A percentile compares a stretch with the other conserved stretches of the same genome.
These are phyloP conservation scores for Kernera saxatilis DNA, from an alignment of 345 rosid genomes.

Conservation along the genomic window DNA sequence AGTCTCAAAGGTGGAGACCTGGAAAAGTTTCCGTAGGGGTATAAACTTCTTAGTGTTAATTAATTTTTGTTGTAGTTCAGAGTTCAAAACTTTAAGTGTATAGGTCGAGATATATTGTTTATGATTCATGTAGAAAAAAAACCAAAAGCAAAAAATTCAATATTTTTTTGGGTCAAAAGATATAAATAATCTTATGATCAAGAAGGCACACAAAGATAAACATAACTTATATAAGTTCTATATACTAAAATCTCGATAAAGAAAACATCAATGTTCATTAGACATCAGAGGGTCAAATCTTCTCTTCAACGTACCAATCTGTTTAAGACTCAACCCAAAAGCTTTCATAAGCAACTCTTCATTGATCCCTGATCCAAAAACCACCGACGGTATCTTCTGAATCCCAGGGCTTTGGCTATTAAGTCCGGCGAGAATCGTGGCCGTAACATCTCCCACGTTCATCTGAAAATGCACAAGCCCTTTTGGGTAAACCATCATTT, in stretches of 20 bases:
- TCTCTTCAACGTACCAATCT: constrained; percentile 51
- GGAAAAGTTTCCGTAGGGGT: no score
- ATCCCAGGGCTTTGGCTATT: constrained; percentile 73
- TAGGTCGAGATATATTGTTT: no score
- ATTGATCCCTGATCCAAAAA: constrained; percentile 74
- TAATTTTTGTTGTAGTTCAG: no score
- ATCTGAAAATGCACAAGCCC: constrained; percentile 80
- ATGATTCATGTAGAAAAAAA: background rate
- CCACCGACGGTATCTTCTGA: constrained; percentile 52
- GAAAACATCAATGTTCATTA: constrained; percentile 21
- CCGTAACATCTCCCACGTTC: constrained; percentile 67
- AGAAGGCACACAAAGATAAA: background rate
- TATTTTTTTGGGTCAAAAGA: background rate
- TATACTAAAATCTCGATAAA: background rate
- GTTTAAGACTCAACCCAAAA: constrained; percentile 60
- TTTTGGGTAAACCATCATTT: constrained; percentile 83
- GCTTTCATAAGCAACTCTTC: constrained; percentile 64
- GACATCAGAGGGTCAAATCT: constrained; percentile 39
- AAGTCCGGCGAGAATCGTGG: constrained; percentile 60
- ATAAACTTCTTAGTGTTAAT: no score
- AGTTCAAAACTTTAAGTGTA: no score
- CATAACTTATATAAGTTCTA: background rate
- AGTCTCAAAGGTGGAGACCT: background rate
- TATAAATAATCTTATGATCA: background rate
- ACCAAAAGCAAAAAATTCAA: no score